Conservation (phyloP, 768 basidiomycete species). For the Trametes cinnabarina region DNA sequence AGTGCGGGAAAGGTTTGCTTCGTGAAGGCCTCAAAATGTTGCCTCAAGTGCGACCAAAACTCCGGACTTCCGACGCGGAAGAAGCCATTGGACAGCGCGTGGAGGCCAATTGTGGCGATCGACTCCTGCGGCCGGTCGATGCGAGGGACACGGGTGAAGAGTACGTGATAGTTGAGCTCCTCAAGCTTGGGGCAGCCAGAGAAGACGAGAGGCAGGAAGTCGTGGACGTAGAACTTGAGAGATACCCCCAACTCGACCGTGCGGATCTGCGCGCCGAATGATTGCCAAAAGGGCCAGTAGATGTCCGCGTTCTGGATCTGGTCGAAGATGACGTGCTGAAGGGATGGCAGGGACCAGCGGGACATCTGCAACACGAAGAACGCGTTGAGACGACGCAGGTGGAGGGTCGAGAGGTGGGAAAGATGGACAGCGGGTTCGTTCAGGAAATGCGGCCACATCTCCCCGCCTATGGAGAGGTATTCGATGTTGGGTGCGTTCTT, state of each 20-base stretch:
- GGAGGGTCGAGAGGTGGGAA: constrained; percentile 50
- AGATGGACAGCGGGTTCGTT: constrained; percentile 36
- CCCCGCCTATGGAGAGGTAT: constrained; percentile 57
- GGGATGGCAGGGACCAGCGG: constrained; percentile 52
- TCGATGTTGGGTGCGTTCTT: constrained; percentile 51
- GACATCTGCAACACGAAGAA: constrained; percentile 49
- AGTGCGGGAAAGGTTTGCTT: constrained; percentile 46
- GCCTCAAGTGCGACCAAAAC: constrained; percentile 41
- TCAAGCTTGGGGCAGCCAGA: constrained; percentile 44
- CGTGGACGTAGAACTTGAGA: constrained; percentile 50
- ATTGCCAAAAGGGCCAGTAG: constrained; percentile 47
- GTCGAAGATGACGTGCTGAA: constrained; percentile 53
- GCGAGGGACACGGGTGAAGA: constrained; percentile 24
- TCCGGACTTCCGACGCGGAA: constrained; percentile 34
- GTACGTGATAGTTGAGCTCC: constrained; percentile 50
- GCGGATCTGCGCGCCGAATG: constrained; percentile 48
- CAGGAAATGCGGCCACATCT: constrained; percentile 29
- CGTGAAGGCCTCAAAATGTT: constrained; percentile 48
- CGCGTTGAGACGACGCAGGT: constrained; percentile 47
- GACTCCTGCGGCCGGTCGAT: constrained; percentile 22
- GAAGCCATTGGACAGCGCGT: constrained; percentile 47
- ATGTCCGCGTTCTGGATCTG: constrained; percentile 37
- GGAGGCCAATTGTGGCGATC: constrained; percentile 49
- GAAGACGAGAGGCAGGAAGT: constrained; percentile 48
- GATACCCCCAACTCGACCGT: constrained; percentile 59